Base-by-base conservation (phyloP, 2,329 filamentous ascomycete genomes). In the Colletotrichum musicola region DNA sequence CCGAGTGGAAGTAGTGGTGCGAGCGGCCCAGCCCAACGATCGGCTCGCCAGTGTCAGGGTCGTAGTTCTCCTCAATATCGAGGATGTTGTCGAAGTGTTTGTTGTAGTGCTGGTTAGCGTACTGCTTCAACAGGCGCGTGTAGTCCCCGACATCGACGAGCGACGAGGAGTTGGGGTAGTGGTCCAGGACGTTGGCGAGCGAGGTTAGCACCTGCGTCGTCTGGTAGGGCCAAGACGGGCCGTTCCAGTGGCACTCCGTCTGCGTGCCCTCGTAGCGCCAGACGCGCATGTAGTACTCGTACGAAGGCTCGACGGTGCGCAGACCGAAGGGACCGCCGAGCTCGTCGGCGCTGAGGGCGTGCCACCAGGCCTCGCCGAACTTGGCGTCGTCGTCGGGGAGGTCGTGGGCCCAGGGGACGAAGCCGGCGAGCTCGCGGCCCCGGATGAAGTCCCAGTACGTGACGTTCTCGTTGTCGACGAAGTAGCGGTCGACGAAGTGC, bases 1-100 rank as follows among this genome's bases (percentile, higher is more conserved):
- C 83, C 0, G 81, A 83, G 70, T 84, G 82, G 62, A 80, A 76
- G 71, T 84, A 84, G 71, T 83, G 76, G 78, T 81, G 82, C 38
- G 62, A 65, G 20, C 55, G 62, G 10, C 56, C 47, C 20, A 65
- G 30, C 14, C 62, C 55, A 6, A 65, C 56, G 14, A 65, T 65
- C 16, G 56, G 62, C 14, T 68, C 58, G 57, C 81, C 73, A 1
- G 75, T 64, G 18, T 77, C 77, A 2, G 81, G 81, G 64, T 81
- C 79, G 68, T 84, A 82, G 2, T 79, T 81, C 64, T 84, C 82
- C 6, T 82, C 82, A 1, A 82, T 79, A 7, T 65, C 49, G 7
- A 65, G 42, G 27, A 61, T 49, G 40, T 61, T 55, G 27, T 27
- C 56, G 44, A 82, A 83, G 1, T 82, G 82, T n/a, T 75, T 74